phyloP scores from a whole-genome alignment of 2,329 filamentous ascomycete genomes.

The Penicillium brasilianum region DNA sequence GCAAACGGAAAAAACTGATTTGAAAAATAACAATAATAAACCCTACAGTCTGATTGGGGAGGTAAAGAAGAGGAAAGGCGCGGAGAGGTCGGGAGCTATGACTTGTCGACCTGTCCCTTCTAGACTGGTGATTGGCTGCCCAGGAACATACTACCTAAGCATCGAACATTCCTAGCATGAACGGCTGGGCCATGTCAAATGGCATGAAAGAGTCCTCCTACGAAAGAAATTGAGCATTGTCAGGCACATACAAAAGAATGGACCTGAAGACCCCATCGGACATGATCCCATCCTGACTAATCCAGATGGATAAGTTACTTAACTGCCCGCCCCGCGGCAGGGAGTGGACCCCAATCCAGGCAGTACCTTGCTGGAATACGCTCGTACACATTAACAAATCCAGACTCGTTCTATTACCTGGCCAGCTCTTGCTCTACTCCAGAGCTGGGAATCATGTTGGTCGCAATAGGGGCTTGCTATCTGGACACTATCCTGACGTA shows the following conservation, averaged over 20 bases:
- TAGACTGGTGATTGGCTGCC: background rate
- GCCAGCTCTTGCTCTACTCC: too few species aligned
- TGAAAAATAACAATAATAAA: background rate
- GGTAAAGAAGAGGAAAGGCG: background rate
- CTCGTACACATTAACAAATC: background rate
- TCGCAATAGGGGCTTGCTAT: conserved; percentile 71
- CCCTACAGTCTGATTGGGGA: too few species aligned
- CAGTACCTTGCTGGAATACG: background rate
- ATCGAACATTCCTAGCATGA: background rate
- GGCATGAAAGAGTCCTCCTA: background rate
- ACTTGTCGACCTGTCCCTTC: background rate
- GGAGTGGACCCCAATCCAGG: background rate
- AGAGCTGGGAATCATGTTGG: conserved; percentile 50
- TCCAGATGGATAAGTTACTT: too few species aligned
- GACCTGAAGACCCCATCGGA: background rate
- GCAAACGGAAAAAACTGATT: background rate
- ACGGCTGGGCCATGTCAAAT: background rate
- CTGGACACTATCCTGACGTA: conserved; percentile 72
- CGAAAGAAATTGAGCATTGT: background rate
- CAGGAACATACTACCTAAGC: background rate
- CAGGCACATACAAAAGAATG: background rate
- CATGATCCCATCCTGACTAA: background rate
- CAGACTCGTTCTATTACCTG: background rate
- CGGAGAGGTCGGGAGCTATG: background rate
- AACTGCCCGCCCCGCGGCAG: background rate